A percentile compares a stretch with the other conserved stretches of the same genome.
Evolutionary conservation across 305 asterid genomes (phyloP).

Genomic region (Caryopteris hybrid): DNA sequence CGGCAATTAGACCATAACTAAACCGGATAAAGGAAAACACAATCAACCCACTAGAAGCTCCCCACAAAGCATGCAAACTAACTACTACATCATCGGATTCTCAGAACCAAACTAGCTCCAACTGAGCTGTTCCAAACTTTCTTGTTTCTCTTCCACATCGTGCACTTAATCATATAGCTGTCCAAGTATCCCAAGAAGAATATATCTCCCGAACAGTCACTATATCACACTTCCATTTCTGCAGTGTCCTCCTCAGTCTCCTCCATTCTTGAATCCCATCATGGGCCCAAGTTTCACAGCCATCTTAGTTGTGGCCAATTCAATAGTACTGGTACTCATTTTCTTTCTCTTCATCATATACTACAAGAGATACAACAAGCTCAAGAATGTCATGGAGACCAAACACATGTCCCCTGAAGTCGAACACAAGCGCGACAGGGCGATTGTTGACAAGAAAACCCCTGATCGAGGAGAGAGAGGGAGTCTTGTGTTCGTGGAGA

Average conservation of each 20-base stretch:
- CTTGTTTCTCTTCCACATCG: conserved; percentile 43
- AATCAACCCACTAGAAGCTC: background rate
- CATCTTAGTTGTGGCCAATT: conserved; percentile 32
- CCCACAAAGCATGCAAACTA: too few relatives aligned
- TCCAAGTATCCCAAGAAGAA: conserved; percentile 30
- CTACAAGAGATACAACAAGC: conserved; percentile 48
- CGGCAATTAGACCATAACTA: background rate
- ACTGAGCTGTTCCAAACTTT: conserved; percentile 9
- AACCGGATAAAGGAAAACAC: background rate
- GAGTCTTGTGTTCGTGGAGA: conserved; percentile 43
- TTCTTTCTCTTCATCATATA: conserved; percentile 44
- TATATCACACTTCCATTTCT: conserved; percentile 8
- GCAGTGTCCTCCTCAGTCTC: background rate
- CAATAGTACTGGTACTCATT: conserved; percentile 32
- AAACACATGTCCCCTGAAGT: conserved; percentile 11
- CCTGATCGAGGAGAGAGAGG: conserved; percentile 34
- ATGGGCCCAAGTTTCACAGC: conserved; percentile 25
- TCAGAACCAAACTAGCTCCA: conserved; percentile 30
- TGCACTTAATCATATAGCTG: conserved; percentile 24
- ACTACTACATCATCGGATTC: conserved; percentile 31
- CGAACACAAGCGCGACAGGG: conserved; percentile 21
- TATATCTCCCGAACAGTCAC: conserved; percentile 20
- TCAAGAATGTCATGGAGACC: conserved; percentile 23
- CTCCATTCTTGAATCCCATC: background rate
- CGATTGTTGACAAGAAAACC: conserved; percentile 1